phyloP scores from a whole-genome alignment of 768 basidiomycete species.

The Tricholoma hemisulphureum region DNA sequence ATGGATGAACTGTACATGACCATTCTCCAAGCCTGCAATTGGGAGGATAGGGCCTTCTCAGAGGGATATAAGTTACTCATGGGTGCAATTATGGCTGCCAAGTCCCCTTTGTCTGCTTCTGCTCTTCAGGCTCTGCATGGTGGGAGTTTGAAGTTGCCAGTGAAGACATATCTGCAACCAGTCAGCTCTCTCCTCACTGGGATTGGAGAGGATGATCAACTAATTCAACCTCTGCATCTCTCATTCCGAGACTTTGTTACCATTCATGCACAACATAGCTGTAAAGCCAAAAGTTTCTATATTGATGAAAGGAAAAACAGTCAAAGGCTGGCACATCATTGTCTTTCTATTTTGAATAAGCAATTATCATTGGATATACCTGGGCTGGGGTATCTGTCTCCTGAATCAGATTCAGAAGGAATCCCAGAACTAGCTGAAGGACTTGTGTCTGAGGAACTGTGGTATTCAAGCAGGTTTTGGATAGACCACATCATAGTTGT shows the following conservation, averaged over 20 bases:
- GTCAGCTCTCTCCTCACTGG: constrained; percentile 2
- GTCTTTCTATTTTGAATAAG: constrained; percentile 4
- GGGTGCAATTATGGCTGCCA: constrained; percentile 8
- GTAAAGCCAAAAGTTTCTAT: not conserved
- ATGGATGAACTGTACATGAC: not conserved
- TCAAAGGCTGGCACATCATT: constrained; percentile 2
- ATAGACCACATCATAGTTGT: constrained; percentile 4
- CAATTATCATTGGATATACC: constrained; percentile 2
- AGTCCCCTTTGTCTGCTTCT: constrained; percentile 2
- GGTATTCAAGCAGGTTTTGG: constrained; percentile 8
- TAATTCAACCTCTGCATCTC: too few relatives aligned
- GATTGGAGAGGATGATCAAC: too few relatives aligned
- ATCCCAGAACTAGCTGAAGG: constrained; percentile 3
- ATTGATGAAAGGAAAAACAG: constrained; percentile 4
- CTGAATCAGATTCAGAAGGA: not conserved
- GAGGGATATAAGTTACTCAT: constrained; percentile 10
- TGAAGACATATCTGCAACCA: constrained; percentile 1
- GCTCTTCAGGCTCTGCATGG: constrained; percentile 12
- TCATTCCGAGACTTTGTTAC: constrained; percentile 7
- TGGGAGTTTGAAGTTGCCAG: not conserved
- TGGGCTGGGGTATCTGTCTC: constrained; percentile 5
- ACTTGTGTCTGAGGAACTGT: constrained; percentile 4
- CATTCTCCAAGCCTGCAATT: constrained; percentile 11
- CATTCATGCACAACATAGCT: not conserved
- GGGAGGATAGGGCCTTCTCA: constrained; percentile 14